Base-by-base conservation (phyloP, 2,329 filamentous ascomycete genomes). In the Aureobasidium sp. region DNA sequence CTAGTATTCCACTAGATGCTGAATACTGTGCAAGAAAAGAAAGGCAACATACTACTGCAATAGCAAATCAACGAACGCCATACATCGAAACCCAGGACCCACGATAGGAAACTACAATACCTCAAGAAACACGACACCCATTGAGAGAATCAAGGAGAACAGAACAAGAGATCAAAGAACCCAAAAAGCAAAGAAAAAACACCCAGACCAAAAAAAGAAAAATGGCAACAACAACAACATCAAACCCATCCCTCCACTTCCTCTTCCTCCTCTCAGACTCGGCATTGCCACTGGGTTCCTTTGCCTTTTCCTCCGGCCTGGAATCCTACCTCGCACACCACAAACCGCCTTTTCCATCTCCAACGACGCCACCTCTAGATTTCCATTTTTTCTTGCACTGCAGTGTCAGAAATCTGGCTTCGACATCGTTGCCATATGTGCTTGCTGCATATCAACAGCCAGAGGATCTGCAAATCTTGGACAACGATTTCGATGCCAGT, bases 261-360 rank as follows among this genome's bases (percentile, higher is more conserved):
- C 82, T 91, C 40, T 83, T 93, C 35, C 80, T 94, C 3, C 85
- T 93, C 53, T 85, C 90, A 52, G 90, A 94, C 77, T 92, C 90
- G 1, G 88, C 89, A 15, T 83, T 94, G 2, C 90, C 90, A 0
- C 80, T 94, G 0, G 90, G 90, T 62, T 90, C 89, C n/a, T 94
- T 94, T 75, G 90, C 90, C 69, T 94, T 93, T 77, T 90, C 86
- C 77, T 88, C 85, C 67, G 89, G 89, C 3, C 82, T 94, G 17
- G 90, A 94, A 76, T 93, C 89, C 44, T 93, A 88, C 73, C 84
- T 92, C 19, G 86, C 87, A 3, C 90, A 94, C 77, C 66, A 68
- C 53, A 70, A 69, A 58, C 63, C 67, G 56, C 39, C 37, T 2
- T 57, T 45, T 24, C 67, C 77, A 74, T 64, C 68, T 14, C 67